These are phyloP conservation scores for Ogataea siamensis DNA, from an alignment of 805 yeast species.

Conservation along the genomic window DNA sequence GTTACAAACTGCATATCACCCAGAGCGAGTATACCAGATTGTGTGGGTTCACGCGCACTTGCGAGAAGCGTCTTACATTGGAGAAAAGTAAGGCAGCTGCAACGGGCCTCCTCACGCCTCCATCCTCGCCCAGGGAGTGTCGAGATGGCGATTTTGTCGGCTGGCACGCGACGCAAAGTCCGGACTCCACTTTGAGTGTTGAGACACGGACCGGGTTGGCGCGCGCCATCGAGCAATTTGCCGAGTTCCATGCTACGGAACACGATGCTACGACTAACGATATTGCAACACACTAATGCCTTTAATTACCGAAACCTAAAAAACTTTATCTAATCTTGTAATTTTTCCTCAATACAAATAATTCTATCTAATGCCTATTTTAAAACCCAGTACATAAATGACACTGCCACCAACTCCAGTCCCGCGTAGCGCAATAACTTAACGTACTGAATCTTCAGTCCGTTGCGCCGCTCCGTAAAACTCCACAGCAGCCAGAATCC, in stretches of 20 bases:
- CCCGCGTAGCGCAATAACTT: not conserved
- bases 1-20: slow-evolving; percentile 57
- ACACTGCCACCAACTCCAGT: slow-evolving; percentile 4
- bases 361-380: no score
- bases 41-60: slow-evolving; percentile 5
- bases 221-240: slow-evolving; percentile 6
- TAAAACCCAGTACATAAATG: slow-evolving; percentile 11
- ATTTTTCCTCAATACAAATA: not conserved
- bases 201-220: slow-evolving; percentile 14
- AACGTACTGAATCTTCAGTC: not conserved
- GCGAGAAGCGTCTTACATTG: slow-evolving; percentile 1
- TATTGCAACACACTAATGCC: no score
- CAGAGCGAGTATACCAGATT: slow-evolving; percentile 43
- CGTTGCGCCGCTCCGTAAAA: slow-evolving; percentile 6
- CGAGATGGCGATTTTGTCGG: slow-evolving; percentile 8
- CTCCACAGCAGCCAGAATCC: slow-evolving; percentile 17
- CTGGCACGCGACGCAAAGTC: slow-evolving; percentile 7
- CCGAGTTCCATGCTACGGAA: slow-evolving; percentile 20
- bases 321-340: no score
- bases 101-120: slow-evolving; percentile 3
- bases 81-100: not conserved
- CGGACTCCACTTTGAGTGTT: slow-evolving; percentile 14
- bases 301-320: no score
- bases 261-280: slow-evolving; percentile 1
- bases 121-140: slow-evolving; percentile 12